phyloP scores from a whole-genome alignment of 306 rosid species.

The Castanospermum australe region DNA sequence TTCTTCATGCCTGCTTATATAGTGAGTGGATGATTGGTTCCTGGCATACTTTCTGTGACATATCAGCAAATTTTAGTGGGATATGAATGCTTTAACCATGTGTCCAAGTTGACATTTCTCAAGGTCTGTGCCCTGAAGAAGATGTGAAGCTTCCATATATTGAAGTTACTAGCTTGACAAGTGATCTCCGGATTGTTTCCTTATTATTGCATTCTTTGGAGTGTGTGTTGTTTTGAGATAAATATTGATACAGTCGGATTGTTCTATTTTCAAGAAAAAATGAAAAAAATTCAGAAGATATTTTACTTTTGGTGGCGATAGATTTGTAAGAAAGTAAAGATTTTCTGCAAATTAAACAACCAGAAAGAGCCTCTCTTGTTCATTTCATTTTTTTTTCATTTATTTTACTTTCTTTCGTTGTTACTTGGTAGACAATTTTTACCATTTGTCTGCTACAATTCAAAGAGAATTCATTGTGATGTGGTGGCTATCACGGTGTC shows the following conservation, averaged over 20 bases:
- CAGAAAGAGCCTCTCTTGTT: neutral
- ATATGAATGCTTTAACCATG: constrained; percentile 1
- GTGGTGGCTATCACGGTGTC: neutral
- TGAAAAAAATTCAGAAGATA: neutral
- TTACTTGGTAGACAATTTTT: neutral
- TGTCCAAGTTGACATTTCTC: constrained; percentile 8
- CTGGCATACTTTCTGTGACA: constrained; percentile 22
- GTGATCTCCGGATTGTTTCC: constrained; percentile 19
- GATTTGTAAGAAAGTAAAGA: neutral
- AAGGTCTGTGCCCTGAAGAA: constrained; percentile 28
- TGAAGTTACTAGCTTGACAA: constrained; percentile 20
- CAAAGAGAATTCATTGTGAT: neutral
- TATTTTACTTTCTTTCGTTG: neutral
- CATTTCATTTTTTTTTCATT: neutral
- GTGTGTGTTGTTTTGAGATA: constrained; percentile 8
- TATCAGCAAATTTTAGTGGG: too few relatives aligned
- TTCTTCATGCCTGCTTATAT: constrained; percentile 23
- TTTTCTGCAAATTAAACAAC: constrained; percentile 15
- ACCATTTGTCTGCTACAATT: neutral
- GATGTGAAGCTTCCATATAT: constrained; percentile 32
- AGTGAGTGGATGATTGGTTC: constrained; percentile 28
- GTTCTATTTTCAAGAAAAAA: neutral
- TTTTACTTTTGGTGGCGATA: constrained; percentile 11
- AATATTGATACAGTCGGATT: neutral
- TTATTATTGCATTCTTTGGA: constrained; percentile 22